These are phyloP conservation scores for Leishmania amazonensis DNA, from an alignment of 208 protist genomes.

Conservation along the genomic window DNA sequence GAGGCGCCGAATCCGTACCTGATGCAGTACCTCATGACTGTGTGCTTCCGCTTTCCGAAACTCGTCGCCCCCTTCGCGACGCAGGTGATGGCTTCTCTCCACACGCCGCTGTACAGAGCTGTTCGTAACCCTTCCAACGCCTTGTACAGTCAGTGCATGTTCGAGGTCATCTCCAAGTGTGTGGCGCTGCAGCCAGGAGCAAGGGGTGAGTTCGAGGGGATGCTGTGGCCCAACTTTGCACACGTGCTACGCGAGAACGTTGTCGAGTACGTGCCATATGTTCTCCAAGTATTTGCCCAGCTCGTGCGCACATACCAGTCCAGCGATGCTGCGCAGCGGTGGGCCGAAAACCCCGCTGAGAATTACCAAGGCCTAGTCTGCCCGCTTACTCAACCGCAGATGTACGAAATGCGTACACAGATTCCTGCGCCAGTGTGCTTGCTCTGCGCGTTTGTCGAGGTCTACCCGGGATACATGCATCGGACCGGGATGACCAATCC, in stretches of 20 bases:
- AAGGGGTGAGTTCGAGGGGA: conserved; percentile 69
- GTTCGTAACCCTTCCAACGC: conserved; percentile 94
- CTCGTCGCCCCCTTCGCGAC: conserved; percentile 56
- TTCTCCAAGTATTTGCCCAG: conserved; percentile 96
- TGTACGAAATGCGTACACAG: conserved; percentile 72
- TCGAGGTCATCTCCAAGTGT: conserved; percentile 94
- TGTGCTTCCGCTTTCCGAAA: conserved; percentile 57
- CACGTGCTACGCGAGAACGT: conserved; percentile 92
- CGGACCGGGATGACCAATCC: conserved; percentile 50
- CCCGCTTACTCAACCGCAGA: conserved; percentile 62
- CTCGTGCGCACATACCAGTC: conserved; percentile 85
- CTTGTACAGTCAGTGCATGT: conserved; percentile 96
- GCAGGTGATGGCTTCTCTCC: conserved; percentile 60
- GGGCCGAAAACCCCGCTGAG: conserved; percentile 36
- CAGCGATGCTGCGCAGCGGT: conserved; percentile 14
- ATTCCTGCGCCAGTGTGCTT: conserved; percentile 86
- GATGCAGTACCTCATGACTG: conserved; percentile 92
- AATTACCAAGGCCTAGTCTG: conserved; percentile 62
- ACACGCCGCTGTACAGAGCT: conserved; percentile 53
- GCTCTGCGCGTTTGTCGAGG: conserved; percentile 73
- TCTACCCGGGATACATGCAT: conserved; percentile 76
- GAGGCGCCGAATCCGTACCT: conserved; percentile 87
- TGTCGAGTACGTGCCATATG: conserved; percentile 96
- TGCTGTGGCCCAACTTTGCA: conserved; percentile 86
- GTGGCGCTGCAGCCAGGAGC: conserved; percentile 67